Base-by-base conservation (phyloP, 2,329 filamentous ascomycete genomes). In the Cylindrodendrum hubeiense region DNA sequence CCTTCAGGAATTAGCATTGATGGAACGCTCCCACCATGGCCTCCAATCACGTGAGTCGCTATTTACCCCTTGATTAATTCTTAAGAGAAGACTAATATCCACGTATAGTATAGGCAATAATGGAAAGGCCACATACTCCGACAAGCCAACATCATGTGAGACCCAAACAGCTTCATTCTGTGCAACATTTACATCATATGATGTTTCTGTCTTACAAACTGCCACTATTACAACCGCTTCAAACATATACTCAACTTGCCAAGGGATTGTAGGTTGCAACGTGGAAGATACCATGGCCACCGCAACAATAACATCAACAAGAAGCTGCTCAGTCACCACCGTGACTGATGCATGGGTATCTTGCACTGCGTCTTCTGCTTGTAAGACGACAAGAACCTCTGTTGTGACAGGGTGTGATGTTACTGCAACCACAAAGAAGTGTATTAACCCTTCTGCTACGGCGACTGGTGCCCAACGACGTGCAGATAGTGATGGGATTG, bases 1-100 rank as follows among this genome's bases (percentile, higher is more conserved):
- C 63, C 63, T 3, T 46, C 63, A 15, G 53, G 63, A 5, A 41
- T 66, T 22, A 57, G 22, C 12, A 62, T 66, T 26, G 34, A 62
- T 5, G 63, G 63, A 33, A 59, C 34, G 24, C 63, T 66, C 24
- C 63, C 63, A 5, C 63, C 63, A 24, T 66, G 63, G 63, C 63
- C 63, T 28, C 60, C 46, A 44, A 26, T 63, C 55, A 66, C 64
- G 64, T 66, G 56, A 61, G 63, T n/a, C n/a, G n/a, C n/a, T 57
- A 22, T 17, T 17, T 2, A 17, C 5, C 30, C 19, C 12, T 5
- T 26, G 8, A 37, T 6, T 5, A 17, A 37, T 5, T 2, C 6
- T 9, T 33, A 19, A 26, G n/a, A 26, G 7, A 21, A 17, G 17
- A 7, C 37, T 60, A 4, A 51, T 26, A 7, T 43, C 3, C 44